A percentile compares a stretch with the other conserved stretches of the same genome.
These are phyloP conservation scores for Quercus parvula DNA, from an alignment of 306 rosid species.

Conservation along the genomic window DNA sequence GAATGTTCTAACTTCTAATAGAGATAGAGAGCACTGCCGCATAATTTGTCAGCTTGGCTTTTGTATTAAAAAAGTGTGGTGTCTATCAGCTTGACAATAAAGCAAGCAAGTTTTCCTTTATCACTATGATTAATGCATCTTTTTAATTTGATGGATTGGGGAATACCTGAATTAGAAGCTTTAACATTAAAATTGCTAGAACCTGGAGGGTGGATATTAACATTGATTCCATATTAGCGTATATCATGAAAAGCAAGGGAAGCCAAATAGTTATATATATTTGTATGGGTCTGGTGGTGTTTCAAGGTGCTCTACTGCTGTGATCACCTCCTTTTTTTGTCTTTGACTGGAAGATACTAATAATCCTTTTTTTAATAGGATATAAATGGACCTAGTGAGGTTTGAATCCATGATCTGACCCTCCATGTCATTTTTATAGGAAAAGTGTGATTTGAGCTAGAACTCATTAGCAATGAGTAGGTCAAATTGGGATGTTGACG, in stretches of 20 bases:
- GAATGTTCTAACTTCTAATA: background rate
- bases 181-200: background rate
- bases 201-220: background rate
- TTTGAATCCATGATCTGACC: too few relatives aligned
- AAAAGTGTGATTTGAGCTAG: too few relatives aligned
- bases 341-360: too few relatives aligned
- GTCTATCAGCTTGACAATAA: background rate
- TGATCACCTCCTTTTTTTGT: background rate
- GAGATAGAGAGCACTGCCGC: background rate
- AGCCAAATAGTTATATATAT: too few relatives aligned
- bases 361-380: too few relatives aligned
- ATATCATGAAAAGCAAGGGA: too few relatives aligned
- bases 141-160: background rate
- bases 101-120: background rate
- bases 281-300: background rate
- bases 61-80: background rate
- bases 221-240: too few relatives aligned
- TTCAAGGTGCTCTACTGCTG: background rate
- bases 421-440: too few relatives aligned
- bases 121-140: background rate
- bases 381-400: too few relatives aligned
- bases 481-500: too few relatives aligned
- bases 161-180: background rate
- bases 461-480: too few relatives aligned
- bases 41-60: background rate